Conservation (phyloP, 2,329 filamentous ascomycete genomes). For the Sarocladium strictum region DNA sequence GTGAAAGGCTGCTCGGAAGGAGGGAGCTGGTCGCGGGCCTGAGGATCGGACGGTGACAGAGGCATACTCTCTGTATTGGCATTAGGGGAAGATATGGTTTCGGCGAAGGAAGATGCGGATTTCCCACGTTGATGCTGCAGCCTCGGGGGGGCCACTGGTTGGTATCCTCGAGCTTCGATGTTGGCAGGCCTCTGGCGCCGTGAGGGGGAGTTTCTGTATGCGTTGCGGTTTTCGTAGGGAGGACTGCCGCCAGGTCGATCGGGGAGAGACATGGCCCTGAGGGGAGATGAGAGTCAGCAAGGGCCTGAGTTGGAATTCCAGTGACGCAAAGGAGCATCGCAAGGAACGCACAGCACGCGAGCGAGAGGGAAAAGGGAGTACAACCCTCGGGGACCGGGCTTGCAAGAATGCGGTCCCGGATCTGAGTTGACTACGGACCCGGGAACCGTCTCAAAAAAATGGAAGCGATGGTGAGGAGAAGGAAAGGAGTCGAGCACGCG, state of each 20-base stretch:
- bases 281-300: slow-evolving; percentile 9
- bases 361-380: slow-evolving; percentile 3
- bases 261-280: slow-evolving; percentile 54
- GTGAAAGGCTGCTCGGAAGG: slow-evolving; percentile 32
- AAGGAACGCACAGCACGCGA: not conserved
- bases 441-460: not conserved
- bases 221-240: slow-evolving; percentile 53
- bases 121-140: slow-evolving; percentile 47
- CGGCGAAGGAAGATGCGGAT: slow-evolving; percentile 53
- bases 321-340: slow-evolving; percentile 5
- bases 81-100: slow-evolving; percentile 50
- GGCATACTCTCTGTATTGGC: slow-evolving; percentile 49
- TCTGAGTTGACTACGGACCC: not conserved
- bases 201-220: slow-evolving; percentile 63
- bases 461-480: not conserved
- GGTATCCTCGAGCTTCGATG: slow-evolving; percentile 58
- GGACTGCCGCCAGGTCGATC: slow-evolving; percentile 57
- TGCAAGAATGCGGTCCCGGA: slow-evolving; percentile 2
- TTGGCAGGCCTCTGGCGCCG: slow-evolving; percentile 62
- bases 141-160: slow-evolving; percentile 31
- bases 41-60: slow-evolving; percentile 39
- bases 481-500: not conserved
- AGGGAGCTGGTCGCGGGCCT: slow-evolving; percentile 24
- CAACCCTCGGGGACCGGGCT: slow-evolving; percentile 5
- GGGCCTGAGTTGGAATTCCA: not conserved